Evolutionary conservation across 345 rosid species (phyloP).

Genomic region (Lepidium sativum): DNA sequence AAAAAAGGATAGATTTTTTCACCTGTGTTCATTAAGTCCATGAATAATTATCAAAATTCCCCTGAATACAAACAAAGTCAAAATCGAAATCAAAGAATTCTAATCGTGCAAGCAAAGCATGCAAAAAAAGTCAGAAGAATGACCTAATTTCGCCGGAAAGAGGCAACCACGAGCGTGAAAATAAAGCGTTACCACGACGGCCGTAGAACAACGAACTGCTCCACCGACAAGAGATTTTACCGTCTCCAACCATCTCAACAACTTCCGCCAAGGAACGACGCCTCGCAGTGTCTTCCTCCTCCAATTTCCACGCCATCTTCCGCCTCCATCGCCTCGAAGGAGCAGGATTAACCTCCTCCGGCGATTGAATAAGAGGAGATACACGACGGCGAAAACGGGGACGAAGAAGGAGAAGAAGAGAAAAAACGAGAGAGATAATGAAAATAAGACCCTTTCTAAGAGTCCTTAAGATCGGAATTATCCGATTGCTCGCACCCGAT

Average conservation of each 20-base stretch:
- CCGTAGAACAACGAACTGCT: slow-evolving; percentile 58
- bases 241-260: slow-evolving; percentile 46
- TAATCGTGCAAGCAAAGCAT: not conserved
- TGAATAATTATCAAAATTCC: slow-evolving; percentile 83
- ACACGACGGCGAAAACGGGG: slow-evolving; percentile 60
- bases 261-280: slow-evolving; percentile 78
- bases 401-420: slow-evolving; percentile 50
- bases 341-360: slow-evolving; percentile 12
- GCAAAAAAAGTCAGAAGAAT: not conserved
- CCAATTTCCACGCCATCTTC: slow-evolving; percentile 47
- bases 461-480: slow-evolving; percentile 58
- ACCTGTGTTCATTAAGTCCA: slow-evolving; percentile 97
- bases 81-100: not conserved
- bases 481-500: slow-evolving; percentile 97
- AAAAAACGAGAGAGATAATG: slow-evolving; percentile 43
- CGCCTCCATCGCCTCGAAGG: slow-evolving; percentile 35
- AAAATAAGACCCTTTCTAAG: slow-evolving; percentile 40
- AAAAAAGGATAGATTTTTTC: slow-evolving; percentile 5
- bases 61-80: slow-evolving; percentile 34
- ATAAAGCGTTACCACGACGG: slow-evolving; percentile 54
- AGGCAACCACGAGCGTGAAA: slow-evolving; percentile 86
- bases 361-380: slow-evolving; percentile 7
- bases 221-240: slow-evolving; percentile 32
- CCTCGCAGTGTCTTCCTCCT: slow-evolving; percentile 83
- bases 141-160: slow-evolving; percentile 55